Evolutionary conservation across 306 rosid species (phyloP), one percentile per base, ranked within the genome.

Genomic region (Urtica urens): DNA sequence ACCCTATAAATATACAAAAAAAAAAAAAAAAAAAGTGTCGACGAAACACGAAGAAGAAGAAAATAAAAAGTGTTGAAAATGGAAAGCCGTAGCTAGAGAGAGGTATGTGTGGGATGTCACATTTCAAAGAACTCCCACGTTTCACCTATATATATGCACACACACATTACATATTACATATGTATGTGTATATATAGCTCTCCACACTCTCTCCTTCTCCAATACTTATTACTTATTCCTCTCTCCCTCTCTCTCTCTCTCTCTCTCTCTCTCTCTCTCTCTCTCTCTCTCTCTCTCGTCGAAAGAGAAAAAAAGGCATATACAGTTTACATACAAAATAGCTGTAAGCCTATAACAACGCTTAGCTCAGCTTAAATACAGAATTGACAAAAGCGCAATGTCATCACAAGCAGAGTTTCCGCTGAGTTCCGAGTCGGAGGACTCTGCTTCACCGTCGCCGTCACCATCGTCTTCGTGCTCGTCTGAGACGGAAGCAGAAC

Each of bases 351-450:
- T 44, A 19, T 44, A 10, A 25, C 49, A 46, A 46, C 33, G 10
- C 33, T 28, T 28, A 4, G 33, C 33, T 28, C 10, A 4, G 33
- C 33, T 28, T 28, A 4, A 4, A 28, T 4, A 28, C 33, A 28
- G 4, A 4, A 28, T 28, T 39, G 12, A 2, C 1, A 1, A 23
- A 10, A 14, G 5, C 14, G 12, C 23, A 2, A 6, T 4, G 29
- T 14, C n/a, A 13, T 14, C 5, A n/a, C 13, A 24, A 16, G 40
- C n/a, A 38, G 19, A 49, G 1, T 23, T 44, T n/a, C 31, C 21
- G 18, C 55, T 22, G 51, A 60, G 53, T 55, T 46, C 4, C 60
- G 64, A 0, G 54, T 60, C 77, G 72, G 57, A 13, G 78, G 69
- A 16, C 39, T 48, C 26, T 77, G 65, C 45, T 63, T 56, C 8